These are phyloP conservation scores for Tolypocladium inflatum DNA, from an alignment of 2,329 filamentous ascomycete genomes.

Conservation along the genomic window DNA sequence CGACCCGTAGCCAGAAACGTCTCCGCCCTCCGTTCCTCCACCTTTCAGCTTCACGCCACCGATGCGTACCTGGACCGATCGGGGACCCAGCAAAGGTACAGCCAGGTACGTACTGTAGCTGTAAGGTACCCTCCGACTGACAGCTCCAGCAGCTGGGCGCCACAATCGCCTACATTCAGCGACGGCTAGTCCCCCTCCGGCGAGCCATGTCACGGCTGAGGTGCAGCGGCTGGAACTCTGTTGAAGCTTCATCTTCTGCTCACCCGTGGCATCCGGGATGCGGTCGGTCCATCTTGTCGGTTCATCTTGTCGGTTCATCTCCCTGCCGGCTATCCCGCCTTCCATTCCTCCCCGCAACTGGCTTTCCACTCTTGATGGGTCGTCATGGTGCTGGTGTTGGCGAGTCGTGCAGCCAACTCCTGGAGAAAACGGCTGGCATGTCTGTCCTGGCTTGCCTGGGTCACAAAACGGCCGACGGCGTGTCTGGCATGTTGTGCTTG, in stretches of 20 bases:
- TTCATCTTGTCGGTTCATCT: not conserved
- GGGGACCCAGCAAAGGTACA: not conserved
- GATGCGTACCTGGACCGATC: slow-evolving; percentile 1
- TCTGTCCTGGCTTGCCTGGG: not conserved
- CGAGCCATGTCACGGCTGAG: not conserved
- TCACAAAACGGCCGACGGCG: not conserved
- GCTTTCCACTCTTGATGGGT: not conserved
- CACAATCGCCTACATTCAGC: not conserved
- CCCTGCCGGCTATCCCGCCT: not conserved
- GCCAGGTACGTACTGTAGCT: not conserved
- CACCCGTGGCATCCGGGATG: not conserved
- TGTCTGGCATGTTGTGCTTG: not conserved
- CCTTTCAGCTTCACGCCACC: not conserved
- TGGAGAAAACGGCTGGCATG: not conserved
- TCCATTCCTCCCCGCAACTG: not conserved
- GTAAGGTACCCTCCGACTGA: not conserved
- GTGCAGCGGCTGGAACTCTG: not conserved
- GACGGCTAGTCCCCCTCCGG: not conserved
- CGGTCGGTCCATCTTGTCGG: not conserved
- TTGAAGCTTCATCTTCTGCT: not conserved
- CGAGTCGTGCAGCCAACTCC: not conserved
- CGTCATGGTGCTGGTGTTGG: not conserved
- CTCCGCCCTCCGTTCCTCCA: not conserved
- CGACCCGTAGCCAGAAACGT: not conserved
- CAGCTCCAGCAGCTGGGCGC: not conserved